Conservation (phyloP, 2,329 filamentous ascomycete species). For the Calonectria hawksworthii region DNA sequence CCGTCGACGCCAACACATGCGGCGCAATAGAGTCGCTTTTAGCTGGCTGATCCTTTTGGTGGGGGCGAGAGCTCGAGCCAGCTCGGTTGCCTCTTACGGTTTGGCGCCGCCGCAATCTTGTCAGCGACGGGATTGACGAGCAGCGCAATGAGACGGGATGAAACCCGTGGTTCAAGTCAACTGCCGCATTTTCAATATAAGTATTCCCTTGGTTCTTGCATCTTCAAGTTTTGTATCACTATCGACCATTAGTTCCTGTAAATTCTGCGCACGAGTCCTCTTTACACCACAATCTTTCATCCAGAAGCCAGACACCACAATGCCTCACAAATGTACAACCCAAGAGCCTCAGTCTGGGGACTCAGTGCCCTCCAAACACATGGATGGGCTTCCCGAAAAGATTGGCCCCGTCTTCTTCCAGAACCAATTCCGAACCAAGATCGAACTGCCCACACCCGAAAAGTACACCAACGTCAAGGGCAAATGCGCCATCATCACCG, state of each 20-base stretch:
- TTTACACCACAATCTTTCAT: not conserved
- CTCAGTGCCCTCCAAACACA: constrained; percentile 23
- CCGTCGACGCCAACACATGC: not conserved
- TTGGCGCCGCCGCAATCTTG: constrained; percentile 1
- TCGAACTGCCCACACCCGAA: constrained; percentile 35
- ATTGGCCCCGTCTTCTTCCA: constrained; percentile 32
- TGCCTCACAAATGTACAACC: constrained; percentile 21
- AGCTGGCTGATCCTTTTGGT: not conserved
- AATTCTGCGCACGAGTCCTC: too few species aligned
- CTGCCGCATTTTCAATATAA: not conserved
- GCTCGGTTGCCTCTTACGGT: constrained; percentile 15
- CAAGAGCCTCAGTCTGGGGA: not conserved
- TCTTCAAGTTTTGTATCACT: too few species aligned
- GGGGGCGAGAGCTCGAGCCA: not conserved
- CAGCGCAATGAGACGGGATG: not conserved
- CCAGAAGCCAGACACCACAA: constrained; percentile 14
- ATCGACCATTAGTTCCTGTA: too few species aligned
- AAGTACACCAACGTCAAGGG: constrained; percentile 31
- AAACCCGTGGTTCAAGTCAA: not conserved
- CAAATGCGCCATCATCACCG: constrained; percentile 41
- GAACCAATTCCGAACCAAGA: constrained; percentile 41
- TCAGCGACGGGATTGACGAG: not conserved
- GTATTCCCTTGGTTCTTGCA: not conserved
- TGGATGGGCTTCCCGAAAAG: constrained; percentile 26
- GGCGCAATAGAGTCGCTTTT: not conserved